Evolutionary conservation across 2,329 filamentous ascomycete genomes (phyloP).

Genomic region (Aspergillus transmontanensis): DNA sequence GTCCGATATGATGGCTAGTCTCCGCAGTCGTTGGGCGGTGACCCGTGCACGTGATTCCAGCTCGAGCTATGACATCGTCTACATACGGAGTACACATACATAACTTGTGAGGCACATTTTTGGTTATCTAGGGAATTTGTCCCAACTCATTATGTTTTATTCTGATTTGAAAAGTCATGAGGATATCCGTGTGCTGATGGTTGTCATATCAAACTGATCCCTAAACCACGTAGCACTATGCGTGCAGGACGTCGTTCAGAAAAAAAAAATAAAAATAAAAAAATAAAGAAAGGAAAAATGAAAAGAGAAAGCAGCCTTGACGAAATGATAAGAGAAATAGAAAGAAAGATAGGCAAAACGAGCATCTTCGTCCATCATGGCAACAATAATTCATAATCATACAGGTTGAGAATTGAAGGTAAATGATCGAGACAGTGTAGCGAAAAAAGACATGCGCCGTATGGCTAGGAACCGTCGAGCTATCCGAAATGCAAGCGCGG

Average conservation of each 20-base stretch:
- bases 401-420: slow-evolving; percentile 9
- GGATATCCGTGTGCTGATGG: not conserved
- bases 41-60: slow-evolving; percentile 10
- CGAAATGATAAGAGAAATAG: not conserved
- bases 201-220: not conserved
- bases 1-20: slow-evolving; percentile 2
- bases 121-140: not conserved
- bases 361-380: slow-evolving; percentile 8
- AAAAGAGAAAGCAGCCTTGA: not conserved
- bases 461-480: slow-evolving; percentile 7
- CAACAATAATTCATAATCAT: slow-evolving; percentile 13
- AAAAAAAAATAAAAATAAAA: not conserved
- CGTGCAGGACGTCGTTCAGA: not conserved
- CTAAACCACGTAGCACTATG: not conserved
- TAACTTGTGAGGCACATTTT: not conserved
- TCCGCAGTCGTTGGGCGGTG: not conserved
- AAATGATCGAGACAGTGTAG: not conserved
- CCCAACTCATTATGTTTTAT: not conserved
- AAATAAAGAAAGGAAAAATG: not conserved
- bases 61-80: not conserved
- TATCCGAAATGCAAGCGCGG: not conserved
- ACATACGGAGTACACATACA: not conserved
- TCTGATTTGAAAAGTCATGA: not conserved
- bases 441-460: slow-evolving; percentile 3
- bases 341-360: not conserved